These are phyloP conservation scores for Nicotiana paniculata DNA, from an alignment of 257 asterid genomes.

Conservation along the genomic window DNA sequence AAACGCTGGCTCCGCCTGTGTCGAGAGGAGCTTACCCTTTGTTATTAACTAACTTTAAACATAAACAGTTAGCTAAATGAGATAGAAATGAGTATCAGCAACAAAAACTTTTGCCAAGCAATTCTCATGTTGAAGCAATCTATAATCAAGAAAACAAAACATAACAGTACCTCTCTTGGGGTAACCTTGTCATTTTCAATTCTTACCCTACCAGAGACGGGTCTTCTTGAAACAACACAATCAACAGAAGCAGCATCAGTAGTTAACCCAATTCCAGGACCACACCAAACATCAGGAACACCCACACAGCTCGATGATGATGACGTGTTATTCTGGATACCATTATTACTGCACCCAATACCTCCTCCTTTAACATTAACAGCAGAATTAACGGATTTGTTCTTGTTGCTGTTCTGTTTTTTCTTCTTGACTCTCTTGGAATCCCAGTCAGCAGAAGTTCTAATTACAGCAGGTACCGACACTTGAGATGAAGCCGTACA, in stretches of 20 bases:
- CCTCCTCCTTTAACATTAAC: background rate
- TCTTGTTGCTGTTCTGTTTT: background rate
- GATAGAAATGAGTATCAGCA: too few species aligned
- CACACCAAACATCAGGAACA: conserved; percentile 86
- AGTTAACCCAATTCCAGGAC: conserved; percentile 57
- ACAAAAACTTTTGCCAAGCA: background rate
- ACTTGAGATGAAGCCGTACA: conserved; percentile 87
- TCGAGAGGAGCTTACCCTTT: too few species aligned
- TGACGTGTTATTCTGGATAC: background rate
- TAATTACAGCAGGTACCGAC: conserved; percentile 78
- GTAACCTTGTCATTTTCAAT: conserved; percentile 44
- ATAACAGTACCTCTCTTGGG: conserved; percentile 45
- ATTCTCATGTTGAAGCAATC: background rate
- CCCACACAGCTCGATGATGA: conserved; percentile 16
- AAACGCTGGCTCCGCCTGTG: too few species aligned
- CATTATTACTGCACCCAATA: background rate
- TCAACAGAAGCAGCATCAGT: conserved; percentile 81
- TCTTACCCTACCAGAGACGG: conserved; percentile 46
- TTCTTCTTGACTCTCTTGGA: conserved; percentile 47
- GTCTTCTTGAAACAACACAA: conserved; percentile 77
- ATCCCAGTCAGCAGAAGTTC: conserved; percentile 87
- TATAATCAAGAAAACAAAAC: background rate
- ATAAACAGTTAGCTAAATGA: background rate
- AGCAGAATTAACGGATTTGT: background rate
- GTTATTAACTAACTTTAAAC: background rate